Percentiles rank a stretch among this genome's conserved stretches.
Evolutionary conservation across 1,139 yeast species (phyloP).

Genomic region (Yamadazyma triangularis): DNA sequence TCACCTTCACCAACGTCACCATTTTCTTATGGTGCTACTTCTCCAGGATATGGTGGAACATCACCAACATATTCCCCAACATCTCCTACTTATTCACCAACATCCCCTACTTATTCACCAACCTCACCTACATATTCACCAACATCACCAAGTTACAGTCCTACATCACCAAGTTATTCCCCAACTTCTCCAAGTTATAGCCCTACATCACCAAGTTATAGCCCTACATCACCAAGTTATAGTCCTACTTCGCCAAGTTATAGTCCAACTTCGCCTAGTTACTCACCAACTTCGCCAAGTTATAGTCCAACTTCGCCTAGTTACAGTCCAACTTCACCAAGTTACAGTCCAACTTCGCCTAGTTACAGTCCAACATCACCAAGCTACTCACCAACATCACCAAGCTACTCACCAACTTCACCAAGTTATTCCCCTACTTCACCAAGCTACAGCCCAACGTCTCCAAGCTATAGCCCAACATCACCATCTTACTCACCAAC

Average conservation of each 20-base stretch:
- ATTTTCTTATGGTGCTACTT: slow-evolving; percentile 57
- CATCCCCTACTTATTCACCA: slow-evolving; percentile 67
- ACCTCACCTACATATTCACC: slow-evolving; percentile 70
- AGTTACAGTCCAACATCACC: slow-evolving; percentile 73
- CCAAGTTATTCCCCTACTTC: slow-evolving; percentile 60
- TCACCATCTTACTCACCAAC: slow-evolving; percentile 62
- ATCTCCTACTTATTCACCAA: slow-evolving; percentile 66
- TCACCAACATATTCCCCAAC: slow-evolving; percentile 53
- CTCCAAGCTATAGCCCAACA: slow-evolving; percentile 64
- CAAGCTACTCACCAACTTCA: slow-evolving; percentile 50
- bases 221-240: slow-evolving; percentile 61
- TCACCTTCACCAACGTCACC: slow-evolving; percentile 55
- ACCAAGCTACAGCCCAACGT: slow-evolving; percentile 59
- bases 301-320: slow-evolving; percentile 60
- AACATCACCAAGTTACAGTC: slow-evolving; percentile 71
- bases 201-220: slow-evolving; percentile 61
- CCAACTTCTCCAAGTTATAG: slow-evolving; percentile 55
- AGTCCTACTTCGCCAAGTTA: slow-evolving; percentile 65
- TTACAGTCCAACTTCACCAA: slow-evolving; percentile 48
- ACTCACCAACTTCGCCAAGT: slow-evolving; percentile 51
- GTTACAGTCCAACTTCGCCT: slow-evolving; percentile 41
- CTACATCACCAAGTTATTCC: slow-evolving; percentile 60
- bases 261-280: slow-evolving; percentile 56
- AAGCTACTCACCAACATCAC: slow-evolving; percentile 63
- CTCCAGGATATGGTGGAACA: slow-evolving; percentile 49